A percentile compares a stretch with the other conserved stretches of the same genome.
These are phyloP conservation scores for Bjerkandera adusta DNA, from an alignment of 1,284 basidiomycete genomes.

Conservation along the genomic window DNA sequence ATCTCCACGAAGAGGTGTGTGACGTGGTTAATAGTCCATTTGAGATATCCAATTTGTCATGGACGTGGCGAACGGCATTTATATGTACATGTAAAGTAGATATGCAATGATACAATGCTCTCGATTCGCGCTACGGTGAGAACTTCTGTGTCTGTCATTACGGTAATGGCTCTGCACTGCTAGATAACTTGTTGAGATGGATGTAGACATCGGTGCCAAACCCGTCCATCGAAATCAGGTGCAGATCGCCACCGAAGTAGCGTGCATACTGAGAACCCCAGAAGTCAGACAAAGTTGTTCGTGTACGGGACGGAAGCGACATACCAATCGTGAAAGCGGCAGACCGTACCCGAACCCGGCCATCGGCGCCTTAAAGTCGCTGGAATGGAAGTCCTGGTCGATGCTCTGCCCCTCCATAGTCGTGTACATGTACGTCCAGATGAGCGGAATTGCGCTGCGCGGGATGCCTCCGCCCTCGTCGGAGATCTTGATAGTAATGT, in stretches of 20 bases:
- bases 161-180: conserved; percentile 74
- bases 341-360: conserved; percentile 96
- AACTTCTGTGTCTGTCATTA: conserved; percentile 23
- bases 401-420: conserved; percentile 92
- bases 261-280: conserved; percentile 81
- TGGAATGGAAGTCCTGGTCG: conserved; percentile 85
- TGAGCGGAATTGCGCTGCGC: conserved; percentile 88
- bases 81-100: conserved; percentile 12
- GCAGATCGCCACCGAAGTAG: conserved; percentile 97
- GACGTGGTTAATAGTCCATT: background rate
- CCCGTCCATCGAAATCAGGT: conserved; percentile 97
- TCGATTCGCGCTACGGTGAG: background rate
- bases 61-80: background rate
- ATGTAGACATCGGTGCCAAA: conserved; percentile 93
- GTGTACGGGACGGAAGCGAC: conserved; percentile 28
- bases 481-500: conserved; percentile 98
- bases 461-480: conserved; percentile 98
- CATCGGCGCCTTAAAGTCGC: conserved; percentile 98
- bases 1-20: too few species aligned
- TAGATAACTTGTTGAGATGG: conserved; percentile 85
- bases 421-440: conserved; percentile 99
- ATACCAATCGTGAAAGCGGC: conserved; percentile 84
- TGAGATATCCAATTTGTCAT: background rate
- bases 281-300: conserved; percentile 6
- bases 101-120: conserved; percentile 2